A percentile compares a stretch with the other conserved stretches of the same genome.
phyloP scores from a whole-genome alignment of 2,329 filamentous ascomycete genomes.

The Lojkania enalia region DNA sequence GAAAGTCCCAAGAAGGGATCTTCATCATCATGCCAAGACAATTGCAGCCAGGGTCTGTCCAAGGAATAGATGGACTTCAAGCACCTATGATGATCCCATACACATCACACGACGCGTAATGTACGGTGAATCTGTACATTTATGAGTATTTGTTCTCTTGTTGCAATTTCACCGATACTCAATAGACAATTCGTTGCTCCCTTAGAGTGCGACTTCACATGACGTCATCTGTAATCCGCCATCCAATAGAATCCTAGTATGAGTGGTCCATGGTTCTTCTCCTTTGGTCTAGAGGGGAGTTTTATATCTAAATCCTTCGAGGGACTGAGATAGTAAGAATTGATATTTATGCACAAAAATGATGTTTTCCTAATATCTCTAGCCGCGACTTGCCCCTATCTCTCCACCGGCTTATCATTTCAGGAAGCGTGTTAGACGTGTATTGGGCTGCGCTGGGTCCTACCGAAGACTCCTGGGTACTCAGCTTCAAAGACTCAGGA shows the following conservation, averaged over 20 bases:
- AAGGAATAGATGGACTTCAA: constrained; percentile 24
- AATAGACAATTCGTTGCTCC: no score
- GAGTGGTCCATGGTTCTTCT: constrained; percentile 37
- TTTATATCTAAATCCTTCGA: constrained; percentile 38
- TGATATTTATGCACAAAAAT: not conserved
- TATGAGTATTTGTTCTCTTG: no score
- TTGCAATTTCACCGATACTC: no score
- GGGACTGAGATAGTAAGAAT: constrained; percentile 36
- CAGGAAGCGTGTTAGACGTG: constrained; percentile 29
- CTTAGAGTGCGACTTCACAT: no score
- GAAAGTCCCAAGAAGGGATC: not conserved
- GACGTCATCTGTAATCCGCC: constrained; percentile 30
- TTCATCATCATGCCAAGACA: constrained; percentile 16
- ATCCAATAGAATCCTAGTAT: constrained; percentile 36
- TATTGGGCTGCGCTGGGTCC: constrained; percentile 39
- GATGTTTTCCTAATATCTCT: constrained; percentile 8
- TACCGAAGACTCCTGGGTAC: constrained; percentile 36
- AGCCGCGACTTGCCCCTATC: constrained; percentile 36
- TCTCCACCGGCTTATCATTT: constrained; percentile 30
- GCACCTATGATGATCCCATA: constrained; percentile 5
- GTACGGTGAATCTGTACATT: no score
- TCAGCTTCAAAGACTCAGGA: constrained; percentile 33
- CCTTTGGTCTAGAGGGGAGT: constrained; percentile 38
- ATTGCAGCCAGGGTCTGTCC: constrained; percentile 35
- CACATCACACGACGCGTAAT: no score